Conservation (phyloP, 2,329 filamentous ascomycete genomes). For the Mollisia scopiformis region DNA sequence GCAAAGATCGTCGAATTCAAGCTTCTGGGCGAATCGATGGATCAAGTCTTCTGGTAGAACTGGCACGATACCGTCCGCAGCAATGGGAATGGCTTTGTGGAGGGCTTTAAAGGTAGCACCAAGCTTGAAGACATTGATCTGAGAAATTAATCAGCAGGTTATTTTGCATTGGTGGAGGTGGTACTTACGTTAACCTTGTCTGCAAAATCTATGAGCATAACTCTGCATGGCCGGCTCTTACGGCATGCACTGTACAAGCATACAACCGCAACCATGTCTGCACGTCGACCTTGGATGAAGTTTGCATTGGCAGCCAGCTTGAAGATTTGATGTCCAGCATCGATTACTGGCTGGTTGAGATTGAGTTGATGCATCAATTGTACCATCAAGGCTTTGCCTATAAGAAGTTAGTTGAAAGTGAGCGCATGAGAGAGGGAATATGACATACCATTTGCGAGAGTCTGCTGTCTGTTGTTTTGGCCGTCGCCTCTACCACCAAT, state of each 20-base stretch:
- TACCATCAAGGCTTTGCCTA: too few species aligned
- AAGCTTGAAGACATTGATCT: conserved; percentile 89
- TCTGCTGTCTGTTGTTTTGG: conserved; percentile 58
- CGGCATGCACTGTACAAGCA: conserved; percentile 90
- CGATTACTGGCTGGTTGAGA: conserved; percentile 64
- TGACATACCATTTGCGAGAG: conserved; percentile 51
- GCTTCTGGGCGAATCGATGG: conserved; percentile 84
- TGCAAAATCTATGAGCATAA: conserved; percentile 95
- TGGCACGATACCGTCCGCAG: conserved; percentile 66
- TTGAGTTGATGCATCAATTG: conserved; percentile 63
- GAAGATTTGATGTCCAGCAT: conserved; percentile 72
- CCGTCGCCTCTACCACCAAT: conserved; percentile 62
- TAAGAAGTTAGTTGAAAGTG: conserved; percentile 35
- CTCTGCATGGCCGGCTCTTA: conserved; percentile 74
- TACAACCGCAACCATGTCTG: conserved; percentile 84
- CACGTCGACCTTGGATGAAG: conserved; percentile 84
- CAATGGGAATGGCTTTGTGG: conserved; percentile 70
- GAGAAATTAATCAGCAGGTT: conserved; percentile 36
- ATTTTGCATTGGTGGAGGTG: neutral
- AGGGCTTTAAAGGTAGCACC: conserved; percentile 88
- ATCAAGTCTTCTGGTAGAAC: conserved; percentile 90
- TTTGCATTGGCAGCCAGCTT: conserved; percentile 75
- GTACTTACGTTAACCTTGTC: conserved; percentile 66
- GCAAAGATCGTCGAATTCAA: conserved; percentile 85
- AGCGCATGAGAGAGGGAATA: neutral